Base-by-base conservation (phyloP, 1,284 basidiomycete genomes). In the Melampsora americana region DNA sequence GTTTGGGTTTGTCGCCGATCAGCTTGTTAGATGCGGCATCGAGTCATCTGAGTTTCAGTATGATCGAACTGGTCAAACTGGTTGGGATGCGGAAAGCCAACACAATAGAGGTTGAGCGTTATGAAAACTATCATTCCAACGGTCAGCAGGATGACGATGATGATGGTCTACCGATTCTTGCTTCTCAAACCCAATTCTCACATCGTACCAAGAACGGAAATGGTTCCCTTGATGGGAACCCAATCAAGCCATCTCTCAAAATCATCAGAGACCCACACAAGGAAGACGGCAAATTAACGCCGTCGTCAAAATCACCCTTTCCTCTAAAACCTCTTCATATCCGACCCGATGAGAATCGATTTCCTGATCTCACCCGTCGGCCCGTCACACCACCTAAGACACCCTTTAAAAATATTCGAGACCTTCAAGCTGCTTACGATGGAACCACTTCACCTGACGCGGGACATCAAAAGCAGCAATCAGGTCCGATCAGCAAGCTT, bases 21-120 rank as follows among this genome's bases (percentile, higher is more conserved):
- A 93, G 92, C 79, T 85, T 99, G 66, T 86, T 99, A 60, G 96
- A 99, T 81, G 96, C 95, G 0, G 96, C 96, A 1, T 93, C 95
- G 0, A 95, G 93, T 81, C 95, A 98, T 82, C 90, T 98, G 50
- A 91, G 92, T 2, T 86, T 88, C 7, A 92, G 92, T 4, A 85
- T 98, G 66, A 93, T 96, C 23, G 95, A 97, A 80, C 89, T 96
- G 73, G 92, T 90, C 73, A 89, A 89, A 83, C 87, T 88, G 48
- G 83, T 95, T 26, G 89, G 85, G 79, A 90, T 95, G 64, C 88
- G 92, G 23, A 89, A 35, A 23, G 67, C 60, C 0, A 66, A 23
- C 20, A 66, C 67, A 12, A 48, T 61, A 20, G 65, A 69, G 90
- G 80, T 90, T 90, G 23, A 90, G 23, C 42, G 87, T 11, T 88